Evolutionary conservation across 2,329 filamentous ascomycete species (phyloP).

Genomic region (Chaetomiaceae sp.): DNA sequence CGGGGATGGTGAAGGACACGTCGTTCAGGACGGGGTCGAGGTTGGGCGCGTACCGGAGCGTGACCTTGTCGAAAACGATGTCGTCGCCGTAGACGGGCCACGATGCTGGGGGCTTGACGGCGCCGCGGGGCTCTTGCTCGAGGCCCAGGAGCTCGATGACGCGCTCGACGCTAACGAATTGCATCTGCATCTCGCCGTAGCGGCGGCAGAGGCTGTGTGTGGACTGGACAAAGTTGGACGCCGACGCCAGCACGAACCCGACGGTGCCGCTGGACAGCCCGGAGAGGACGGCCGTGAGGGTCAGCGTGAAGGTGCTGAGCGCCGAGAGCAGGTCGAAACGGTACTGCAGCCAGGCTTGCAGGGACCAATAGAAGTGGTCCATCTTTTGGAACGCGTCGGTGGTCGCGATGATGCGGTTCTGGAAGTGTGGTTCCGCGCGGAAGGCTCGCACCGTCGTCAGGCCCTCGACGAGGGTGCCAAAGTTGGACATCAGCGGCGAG

Average conservation of each 20-base stretch:
- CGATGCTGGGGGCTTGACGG: constrained; percentile 62
- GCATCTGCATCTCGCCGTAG: constrained; percentile 83
- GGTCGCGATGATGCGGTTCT: constrained; percentile 71
- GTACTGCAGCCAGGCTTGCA: constrained; percentile 80
- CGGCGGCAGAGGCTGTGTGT: constrained; percentile 71
- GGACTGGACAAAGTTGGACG: constrained; percentile 61
- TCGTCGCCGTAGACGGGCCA: constrained; percentile 72
- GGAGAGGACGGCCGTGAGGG: constrained; percentile 67
- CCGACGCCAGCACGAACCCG: constrained; percentile 75
- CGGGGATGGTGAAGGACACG: constrained; percentile 68
- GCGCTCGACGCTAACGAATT: constrained; percentile 85
- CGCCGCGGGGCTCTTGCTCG: constrained; percentile 67
- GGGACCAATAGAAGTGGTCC: constrained; percentile 92
- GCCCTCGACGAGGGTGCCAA: constrained; percentile 80
- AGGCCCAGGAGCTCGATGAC: constrained; percentile 77
- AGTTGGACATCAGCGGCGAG: constrained; percentile 86
- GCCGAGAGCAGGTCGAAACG: constrained; percentile 72
- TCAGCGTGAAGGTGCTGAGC: constrained; percentile 66
- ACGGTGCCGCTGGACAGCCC: constrained; percentile 73
- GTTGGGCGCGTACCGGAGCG: constrained; percentile 72
- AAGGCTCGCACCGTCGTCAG: constrained; percentile 84
- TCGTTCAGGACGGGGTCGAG: constrained; percentile 67
- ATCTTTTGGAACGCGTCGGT: constrained; percentile 90
- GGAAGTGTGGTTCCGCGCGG: constrained; percentile 71
- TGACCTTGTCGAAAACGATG: constrained; percentile 71